Evolutionary conservation across 1,139 yeast species (phyloP), one percentile per base, ranked within the genome.

Genomic region (Lodderomyces elongisporus): DNA sequence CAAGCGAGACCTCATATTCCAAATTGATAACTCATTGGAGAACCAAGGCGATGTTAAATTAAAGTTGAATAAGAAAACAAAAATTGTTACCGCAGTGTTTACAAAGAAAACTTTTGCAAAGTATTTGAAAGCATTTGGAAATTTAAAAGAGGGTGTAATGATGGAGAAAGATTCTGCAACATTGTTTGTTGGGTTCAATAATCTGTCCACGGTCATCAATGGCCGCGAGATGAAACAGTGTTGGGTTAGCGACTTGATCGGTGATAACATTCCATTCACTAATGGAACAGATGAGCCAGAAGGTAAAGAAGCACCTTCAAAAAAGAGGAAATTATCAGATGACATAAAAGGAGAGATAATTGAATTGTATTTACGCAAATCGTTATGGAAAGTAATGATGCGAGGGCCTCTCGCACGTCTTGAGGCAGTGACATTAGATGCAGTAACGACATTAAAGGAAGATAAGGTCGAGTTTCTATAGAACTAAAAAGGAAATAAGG

Each of bases 1-100:
- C 0, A 44, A 43, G 8, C 55, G 89, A 30, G 70, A 62, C 16
- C 56, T 85, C 36, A 56, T 79, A 1, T 52, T 84, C 27, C 88
- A 85, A 50, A 54, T 81, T 10, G 68, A 70, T 31, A 37, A 44
- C 21, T 42, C 40, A 33, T 47, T 58, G 2, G 62, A 58, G 18
- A 9, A 31, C 14, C 24, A 20, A 7, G 6, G 14, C 7, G 12
- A 25, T n/a, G 15, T 12, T 3, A 58, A 49, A 41, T 49, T 66
- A 16, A 44, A 61, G 4, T 39, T 66, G 14, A 62, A 65, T 35
- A 57, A 54, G 29, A 36, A 45, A 2, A 40, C 52, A 2, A 51
- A 54, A 10, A 35, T 64, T 3, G 48, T 59, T 2, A 47, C 56
- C 8, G 46, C 60, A 2, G 54, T 53, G 24, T 45, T 65, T 27